Conservation (phyloP, 768 basidiomycete genomes). For the Collybia nuda region DNA sequence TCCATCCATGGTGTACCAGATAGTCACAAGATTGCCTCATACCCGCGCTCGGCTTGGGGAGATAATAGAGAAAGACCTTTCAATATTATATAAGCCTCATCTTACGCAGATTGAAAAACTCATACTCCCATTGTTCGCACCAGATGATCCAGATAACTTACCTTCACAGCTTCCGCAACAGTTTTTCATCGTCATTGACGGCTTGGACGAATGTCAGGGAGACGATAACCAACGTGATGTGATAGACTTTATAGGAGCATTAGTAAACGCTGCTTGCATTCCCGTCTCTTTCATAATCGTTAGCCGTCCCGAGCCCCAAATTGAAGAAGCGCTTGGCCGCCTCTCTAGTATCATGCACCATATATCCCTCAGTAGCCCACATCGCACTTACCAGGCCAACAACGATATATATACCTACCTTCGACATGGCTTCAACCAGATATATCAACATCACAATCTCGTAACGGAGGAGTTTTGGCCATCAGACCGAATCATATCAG, state of each 20-base stretch:
- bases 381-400: not conserved
- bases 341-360: not conserved
- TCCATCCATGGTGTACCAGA: conserved; percentile 26
- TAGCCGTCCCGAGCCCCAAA: conserved; percentile 3
- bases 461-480: conserved; percentile 4
- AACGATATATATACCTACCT: conserved; percentile 4
- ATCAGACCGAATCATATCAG: not conserved
- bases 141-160: too few relatives aligned
- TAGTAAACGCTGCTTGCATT: not conserved
- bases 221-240: too few relatives aligned
- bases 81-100: too few relatives aligned
- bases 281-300: conserved; percentile 7
- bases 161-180: too few relatives aligned
- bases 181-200: too few relatives aligned
- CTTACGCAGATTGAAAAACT: too few relatives aligned
- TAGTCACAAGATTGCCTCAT: conserved; percentile 5
- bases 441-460: not conserved
- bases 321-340: not conserved
- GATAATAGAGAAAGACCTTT: too few relatives aligned
- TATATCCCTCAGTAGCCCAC: not conserved
- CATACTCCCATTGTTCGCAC: too few relatives aligned
- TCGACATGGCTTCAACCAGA: not conserved
- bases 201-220: too few relatives aligned
- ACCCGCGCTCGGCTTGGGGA: too few relatives aligned
- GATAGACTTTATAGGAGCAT: too few relatives aligned